Conservation (phyloP, 2,329 filamentous ascomycete genomes). For the Ascochyta pisi region DNA sequence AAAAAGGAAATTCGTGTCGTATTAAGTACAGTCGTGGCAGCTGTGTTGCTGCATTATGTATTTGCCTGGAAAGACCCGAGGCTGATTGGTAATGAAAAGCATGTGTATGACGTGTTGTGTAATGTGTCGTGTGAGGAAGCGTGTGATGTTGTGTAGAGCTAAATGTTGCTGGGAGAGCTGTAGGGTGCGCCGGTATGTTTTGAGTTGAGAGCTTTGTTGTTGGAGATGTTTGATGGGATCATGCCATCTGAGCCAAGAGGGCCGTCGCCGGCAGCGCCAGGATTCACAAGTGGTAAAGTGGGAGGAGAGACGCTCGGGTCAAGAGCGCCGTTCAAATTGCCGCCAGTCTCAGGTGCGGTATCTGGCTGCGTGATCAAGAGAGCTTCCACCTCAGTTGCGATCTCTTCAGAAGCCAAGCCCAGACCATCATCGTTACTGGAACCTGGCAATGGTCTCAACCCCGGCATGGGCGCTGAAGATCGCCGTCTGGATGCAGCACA, state of each 20-base stretch:
- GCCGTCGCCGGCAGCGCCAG: neutral
- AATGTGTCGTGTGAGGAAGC: neutral
- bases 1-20: conserved; percentile 14
- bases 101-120: neutral
- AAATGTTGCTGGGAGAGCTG: neutral
- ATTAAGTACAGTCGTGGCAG: conserved; percentile 14
- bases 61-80: neutral
- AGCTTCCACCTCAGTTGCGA: neutral
- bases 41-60: neutral
- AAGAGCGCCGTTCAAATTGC: neutral
- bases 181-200: neutral
- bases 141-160: neutral
- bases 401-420: neutral
- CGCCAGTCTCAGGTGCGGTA: neutral
- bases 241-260: neutral
- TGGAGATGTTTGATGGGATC: neutral
- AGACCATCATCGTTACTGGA: neutral
- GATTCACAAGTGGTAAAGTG: neutral
- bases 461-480: neutral
- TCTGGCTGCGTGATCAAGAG: neutral
- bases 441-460: neutral
- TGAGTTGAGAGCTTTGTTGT: neutral
- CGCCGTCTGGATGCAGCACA: neutral
- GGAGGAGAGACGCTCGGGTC: neutral
- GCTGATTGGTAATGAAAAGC: neutral